Conservation (phyloP, 2,329 filamentous ascomycete species). For the Fusarium dlaminii region DNA sequence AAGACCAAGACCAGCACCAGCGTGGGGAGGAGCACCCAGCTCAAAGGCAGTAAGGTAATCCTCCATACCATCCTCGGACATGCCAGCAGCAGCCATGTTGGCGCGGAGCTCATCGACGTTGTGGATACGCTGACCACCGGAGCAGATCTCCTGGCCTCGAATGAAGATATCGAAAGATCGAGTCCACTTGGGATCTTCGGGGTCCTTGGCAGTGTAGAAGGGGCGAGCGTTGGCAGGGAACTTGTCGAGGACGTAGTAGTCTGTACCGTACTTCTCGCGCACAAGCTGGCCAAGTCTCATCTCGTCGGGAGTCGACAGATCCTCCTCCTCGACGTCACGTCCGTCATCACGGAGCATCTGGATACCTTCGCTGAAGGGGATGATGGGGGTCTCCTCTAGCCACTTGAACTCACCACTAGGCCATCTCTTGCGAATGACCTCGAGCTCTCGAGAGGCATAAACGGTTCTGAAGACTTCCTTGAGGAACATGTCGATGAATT, state of each 20-base stretch:
- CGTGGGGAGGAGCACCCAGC: constrained; percentile 88
- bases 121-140: constrained; percentile 93
- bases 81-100: constrained; percentile 79
- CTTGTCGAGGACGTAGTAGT: constrained; percentile 95
- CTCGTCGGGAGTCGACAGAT: constrained; percentile 86
- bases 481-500: constrained; percentile 80
- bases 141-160: constrained; percentile 90
- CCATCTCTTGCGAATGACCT: constrained; percentile 83
- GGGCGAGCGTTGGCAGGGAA: constrained; percentile 86
- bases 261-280: constrained; percentile 85
- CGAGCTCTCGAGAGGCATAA: constrained; percentile 70
- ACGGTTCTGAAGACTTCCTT: constrained; percentile 71
- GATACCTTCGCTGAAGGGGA: constrained; percentile 82
- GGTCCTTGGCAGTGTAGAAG: constrained; percentile 91
- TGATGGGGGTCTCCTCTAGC: constrained; percentile 83
- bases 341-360: constrained; percentile 85
- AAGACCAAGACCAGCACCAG: constrained; percentile 87
- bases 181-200: constrained; percentile 75
- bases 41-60: constrained; percentile 91
- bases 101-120: constrained; percentile 77
- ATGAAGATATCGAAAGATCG: constrained; percentile 97
- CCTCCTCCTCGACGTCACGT: constrained; percentile 77
- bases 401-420: constrained; percentile 88
- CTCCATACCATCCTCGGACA: constrained; percentile 84
- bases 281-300: constrained; percentile 85